These are phyloP conservation scores for Colletotrichum noveboracense DNA, from an alignment of 2,329 filamentous ascomycete genomes.

Conservation along the genomic window DNA sequence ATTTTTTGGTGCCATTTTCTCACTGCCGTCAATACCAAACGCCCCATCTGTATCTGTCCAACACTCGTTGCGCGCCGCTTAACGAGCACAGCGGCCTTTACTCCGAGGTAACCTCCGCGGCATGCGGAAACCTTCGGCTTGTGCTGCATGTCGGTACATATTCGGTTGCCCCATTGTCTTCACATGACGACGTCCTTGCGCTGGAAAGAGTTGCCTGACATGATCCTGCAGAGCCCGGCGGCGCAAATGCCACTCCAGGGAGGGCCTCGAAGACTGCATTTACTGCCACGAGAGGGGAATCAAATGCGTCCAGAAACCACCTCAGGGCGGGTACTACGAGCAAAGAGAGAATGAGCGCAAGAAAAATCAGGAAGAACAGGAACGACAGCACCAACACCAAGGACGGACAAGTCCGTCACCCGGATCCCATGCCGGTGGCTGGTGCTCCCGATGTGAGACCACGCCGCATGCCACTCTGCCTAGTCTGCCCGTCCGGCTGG, in stretches of 20 bases:
- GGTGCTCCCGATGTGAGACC: constrained; percentile 8
- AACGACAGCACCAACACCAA: neutral
- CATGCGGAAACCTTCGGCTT: constrained; percentile 26
- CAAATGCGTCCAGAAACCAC: constrained; percentile 47
- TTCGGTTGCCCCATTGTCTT: neutral
- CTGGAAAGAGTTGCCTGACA: constrained; percentile 7
- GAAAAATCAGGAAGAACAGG: neutral
- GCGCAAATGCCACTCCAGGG: constrained; percentile 18
- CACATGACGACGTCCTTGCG: neutral
- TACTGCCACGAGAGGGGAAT: constrained; percentile 56
- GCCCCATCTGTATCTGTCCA: neutral
- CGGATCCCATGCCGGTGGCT: neutral
- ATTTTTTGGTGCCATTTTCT: neutral
- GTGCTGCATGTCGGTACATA: constrained; percentile 22
- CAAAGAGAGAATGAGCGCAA: constrained; percentile 17
- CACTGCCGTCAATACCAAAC: neutral
- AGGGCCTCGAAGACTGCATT: constrained; percentile 49
- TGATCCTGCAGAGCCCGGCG: constrained; percentile 11
- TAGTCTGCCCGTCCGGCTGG: constrained; percentile 22
- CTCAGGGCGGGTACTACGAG: constrained; percentile 21
- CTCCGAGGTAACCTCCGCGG: neutral
- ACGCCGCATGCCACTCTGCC: constrained; percentile 17
- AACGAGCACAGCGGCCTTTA: neutral
- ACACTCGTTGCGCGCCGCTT: neutral
- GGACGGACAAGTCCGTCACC: neutral